A percentile compares a stretch with the other conserved stretches of the same genome.
These are phyloP conservation scores for Lachancea meyersii DNA, from an alignment of 805 yeast genomes.

Conservation along the genomic window DNA sequence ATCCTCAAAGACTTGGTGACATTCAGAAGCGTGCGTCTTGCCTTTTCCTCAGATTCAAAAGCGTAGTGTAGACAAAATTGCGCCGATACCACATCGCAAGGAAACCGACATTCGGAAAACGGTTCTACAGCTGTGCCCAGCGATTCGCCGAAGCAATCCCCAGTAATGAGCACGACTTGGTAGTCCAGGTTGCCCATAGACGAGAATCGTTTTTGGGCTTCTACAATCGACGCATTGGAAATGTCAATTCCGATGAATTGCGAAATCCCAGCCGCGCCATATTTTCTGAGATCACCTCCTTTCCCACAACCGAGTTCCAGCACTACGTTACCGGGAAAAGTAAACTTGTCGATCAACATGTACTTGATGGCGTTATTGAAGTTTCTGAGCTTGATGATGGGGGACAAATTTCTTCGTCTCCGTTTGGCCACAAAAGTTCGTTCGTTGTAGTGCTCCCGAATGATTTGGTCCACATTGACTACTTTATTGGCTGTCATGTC, in stretches of 20 bases:
- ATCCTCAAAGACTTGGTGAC: conserved; percentile 66
- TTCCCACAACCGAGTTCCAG: conserved; percentile 95
- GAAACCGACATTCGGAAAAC: conserved; percentile 62
- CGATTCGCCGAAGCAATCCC: conserved; percentile 78
- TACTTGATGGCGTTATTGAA: conserved; percentile 91
- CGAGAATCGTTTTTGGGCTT: conserved; percentile 70
- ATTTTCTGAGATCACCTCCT: conserved; percentile 93
- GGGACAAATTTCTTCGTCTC: conserved; percentile 63
- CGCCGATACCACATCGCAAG: conserved; percentile 81
- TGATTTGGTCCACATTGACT: conserved; percentile 55
- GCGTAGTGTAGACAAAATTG: conserved; percentile 96
- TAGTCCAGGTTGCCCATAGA: conserved; percentile 55
- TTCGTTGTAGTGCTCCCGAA: conserved; percentile 79
- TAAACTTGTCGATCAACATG: conserved; percentile 68
- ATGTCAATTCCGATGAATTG: conserved; percentile 89
- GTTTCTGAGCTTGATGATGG: conserved; percentile 77
- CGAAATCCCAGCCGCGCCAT: conserved; percentile 64
- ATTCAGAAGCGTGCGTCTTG: conserved; percentile 64
- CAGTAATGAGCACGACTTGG: conserved; percentile 80
- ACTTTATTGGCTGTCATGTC: conserved; percentile 33
- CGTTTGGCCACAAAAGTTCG: conserved; percentile 63
- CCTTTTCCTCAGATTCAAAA: conserved; percentile 77
- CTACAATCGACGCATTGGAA: conserved; percentile 79
- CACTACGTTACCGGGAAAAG: conserved; percentile 49
- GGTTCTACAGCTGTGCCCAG: conserved; percentile 61